These are phyloP conservation scores for Nakataea oryzae DNA, from an alignment of 2,329 filamentous ascomycete species.

Conservation along the genomic window DNA sequence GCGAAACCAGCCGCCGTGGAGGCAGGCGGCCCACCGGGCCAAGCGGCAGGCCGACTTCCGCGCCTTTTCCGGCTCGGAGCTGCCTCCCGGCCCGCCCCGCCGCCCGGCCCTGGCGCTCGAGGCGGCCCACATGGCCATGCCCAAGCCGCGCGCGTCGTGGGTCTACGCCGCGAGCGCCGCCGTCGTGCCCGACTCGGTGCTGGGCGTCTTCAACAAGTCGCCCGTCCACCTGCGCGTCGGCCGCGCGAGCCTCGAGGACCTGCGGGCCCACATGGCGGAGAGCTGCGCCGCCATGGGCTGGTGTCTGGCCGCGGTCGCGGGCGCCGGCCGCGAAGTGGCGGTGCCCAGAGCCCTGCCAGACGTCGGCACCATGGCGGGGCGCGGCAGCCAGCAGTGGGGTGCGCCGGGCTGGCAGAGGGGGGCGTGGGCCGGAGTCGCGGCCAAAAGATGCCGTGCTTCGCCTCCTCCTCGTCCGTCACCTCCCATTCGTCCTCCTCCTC, in stretches of 20 bases:
- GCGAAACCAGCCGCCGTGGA: conserved; percentile 19
- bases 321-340: too few species aligned
- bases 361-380: not conserved
- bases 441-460: not conserved
- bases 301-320: not conserved
- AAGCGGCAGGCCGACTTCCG: conserved; percentile 18
- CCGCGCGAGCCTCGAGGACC: not conserved
- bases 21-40: conserved; percentile 11
- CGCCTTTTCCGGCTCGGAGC: conserved; percentile 18
- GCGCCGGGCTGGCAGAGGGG: not conserved
- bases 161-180: conserved; percentile 9
- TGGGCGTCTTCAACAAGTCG: conserved; percentile 10
- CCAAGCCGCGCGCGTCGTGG: conserved; percentile 13
- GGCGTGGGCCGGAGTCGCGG: not conserved
- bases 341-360: not conserved
- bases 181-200: conserved; percentile 9
- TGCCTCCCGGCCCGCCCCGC: conserved; percentile 1
- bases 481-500: not conserved
- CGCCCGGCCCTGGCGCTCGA: conserved; percentile 14
- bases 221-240: conserved; percentile 4
- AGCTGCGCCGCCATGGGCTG: not conserved
- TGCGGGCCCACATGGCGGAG: not conserved
- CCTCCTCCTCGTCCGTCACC: not conserved
- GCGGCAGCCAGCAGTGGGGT: not conserved
- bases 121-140: conserved; percentile 9